Conservation (phyloP, 805 yeast species). For the Brettanomyces naardenensis region DNA sequence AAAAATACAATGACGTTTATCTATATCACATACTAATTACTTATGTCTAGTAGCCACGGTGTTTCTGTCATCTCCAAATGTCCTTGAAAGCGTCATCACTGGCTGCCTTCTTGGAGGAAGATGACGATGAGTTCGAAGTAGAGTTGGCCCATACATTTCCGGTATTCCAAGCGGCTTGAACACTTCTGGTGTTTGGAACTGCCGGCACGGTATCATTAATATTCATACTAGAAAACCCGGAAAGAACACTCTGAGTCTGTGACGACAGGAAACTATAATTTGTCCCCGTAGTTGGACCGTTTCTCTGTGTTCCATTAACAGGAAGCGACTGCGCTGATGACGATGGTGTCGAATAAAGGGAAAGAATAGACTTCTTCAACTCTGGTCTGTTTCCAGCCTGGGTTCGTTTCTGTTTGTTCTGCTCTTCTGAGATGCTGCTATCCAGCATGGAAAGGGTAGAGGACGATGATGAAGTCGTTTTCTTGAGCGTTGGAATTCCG, state of each 20-base stretch:
- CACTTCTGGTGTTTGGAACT: neutral
- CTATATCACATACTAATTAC: too few species aligned
- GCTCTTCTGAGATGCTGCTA: slow-evolving; percentile 1
- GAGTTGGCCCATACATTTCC: slow-evolving; percentile 11
- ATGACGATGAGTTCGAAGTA: slow-evolving; percentile 3
- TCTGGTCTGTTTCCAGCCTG: slow-evolving; percentile 54
- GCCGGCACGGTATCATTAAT: neutral
- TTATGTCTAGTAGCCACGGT: too few species aligned
- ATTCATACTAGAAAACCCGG: slow-evolving; percentile 2
- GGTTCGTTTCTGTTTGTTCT: slow-evolving; percentile 11
- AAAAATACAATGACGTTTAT: neutral
- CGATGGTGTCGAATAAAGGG: slow-evolving; percentile 69
- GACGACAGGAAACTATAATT: neutral
- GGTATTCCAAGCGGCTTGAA: slow-evolving; percentile 2
- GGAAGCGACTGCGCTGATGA: slow-evolving; percentile 8
- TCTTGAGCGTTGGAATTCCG: slow-evolving; percentile 3
- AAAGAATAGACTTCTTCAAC: slow-evolving; percentile 82
- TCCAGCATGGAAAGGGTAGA: slow-evolving; percentile 7
- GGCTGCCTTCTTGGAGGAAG: slow-evolving; percentile 5
- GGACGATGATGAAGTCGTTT: slow-evolving; percentile 2
- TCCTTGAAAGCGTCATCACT: slow-evolving; percentile 24
- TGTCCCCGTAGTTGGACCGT: too few species aligned
- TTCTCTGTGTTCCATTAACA: neutral
- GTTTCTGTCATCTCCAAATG: slow-evolving; percentile 27
- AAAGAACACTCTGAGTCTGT: slow-evolving; percentile 1